Percentiles rank a stretch among this genome's conserved stretches.
Conservation (phyloP, 495 filamentous ascomycete species). For the Aspergillus egyptiacus region DNA sequence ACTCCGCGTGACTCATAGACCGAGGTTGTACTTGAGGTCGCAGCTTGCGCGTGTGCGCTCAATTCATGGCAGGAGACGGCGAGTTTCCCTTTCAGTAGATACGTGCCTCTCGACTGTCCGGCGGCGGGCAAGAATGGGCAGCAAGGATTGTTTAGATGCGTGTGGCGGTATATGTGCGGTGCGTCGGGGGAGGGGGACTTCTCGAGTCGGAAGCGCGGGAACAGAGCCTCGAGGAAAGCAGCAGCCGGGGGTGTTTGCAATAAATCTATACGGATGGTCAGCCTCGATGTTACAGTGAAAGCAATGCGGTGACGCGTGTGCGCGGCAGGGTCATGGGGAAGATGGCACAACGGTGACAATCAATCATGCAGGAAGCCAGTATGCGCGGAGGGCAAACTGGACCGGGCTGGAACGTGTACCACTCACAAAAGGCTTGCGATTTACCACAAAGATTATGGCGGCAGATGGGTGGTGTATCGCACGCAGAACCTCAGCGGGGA, state of each 20-base stretch:
- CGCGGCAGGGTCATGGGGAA: conserved; percentile 22
- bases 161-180: conserved; percentile 2
- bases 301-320: conserved; percentile 32
- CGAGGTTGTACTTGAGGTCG: not conserved
- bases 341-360: conserved; percentile 22
- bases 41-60: conserved; percentile 3
- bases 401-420: conserved; percentile 1
- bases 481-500: conserved; percentile 6
- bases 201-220: conserved; percentile 6
- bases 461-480: conserved; percentile 2
- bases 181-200: not conserved
- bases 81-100: conserved; percentile 2
- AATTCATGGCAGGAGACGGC: not conserved
- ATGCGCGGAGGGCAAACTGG: not conserved
- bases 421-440: conserved; percentile 11
- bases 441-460: not conserved
- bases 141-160: not conserved
- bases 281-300: conserved; percentile 10
- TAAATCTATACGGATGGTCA: conserved; percentile 16
- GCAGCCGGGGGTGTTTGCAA: conserved; percentile 4
- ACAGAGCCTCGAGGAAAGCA: conserved; percentile 1
- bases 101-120: not conserved
- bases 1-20: conserved; percentile 10
- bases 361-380: conserved; percentile 28
- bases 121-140: not conserved